phyloP scores from a whole-genome alignment of 2,329 filamentous ascomycete species.

The Aspergillus sclerotialis region DNA sequence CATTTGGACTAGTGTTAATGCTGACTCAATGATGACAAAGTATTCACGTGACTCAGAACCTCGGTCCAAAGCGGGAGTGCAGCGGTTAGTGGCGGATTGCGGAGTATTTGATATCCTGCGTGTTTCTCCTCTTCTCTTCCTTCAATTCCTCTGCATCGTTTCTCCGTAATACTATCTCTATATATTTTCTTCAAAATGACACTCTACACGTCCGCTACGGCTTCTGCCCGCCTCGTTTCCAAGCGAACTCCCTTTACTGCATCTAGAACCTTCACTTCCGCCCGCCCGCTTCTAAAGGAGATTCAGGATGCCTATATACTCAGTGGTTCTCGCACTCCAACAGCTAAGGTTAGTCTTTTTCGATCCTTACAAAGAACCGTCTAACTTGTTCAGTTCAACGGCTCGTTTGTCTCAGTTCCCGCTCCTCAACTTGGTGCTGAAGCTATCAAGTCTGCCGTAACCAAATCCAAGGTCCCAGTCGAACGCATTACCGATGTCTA shows the following conservation, averaged over 20 bases:
- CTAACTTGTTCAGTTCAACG: slow-evolving; percentile 71
- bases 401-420: slow-evolving; percentile 72
- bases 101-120: too few species aligned
- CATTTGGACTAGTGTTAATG: not conserved
- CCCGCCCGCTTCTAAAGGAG: slow-evolving; percentile 50
- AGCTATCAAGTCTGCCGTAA: slow-evolving; percentile 84
- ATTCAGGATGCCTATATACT: slow-evolving; percentile 91
- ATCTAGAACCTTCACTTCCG: slow-evolving; percentile 47
- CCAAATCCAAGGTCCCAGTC: slow-evolving; percentile 74
- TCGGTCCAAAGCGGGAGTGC: slow-evolving; percentile 19
- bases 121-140: slow-evolving; percentile 1
- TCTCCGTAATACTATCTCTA: not conserved
- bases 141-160: not conserved
- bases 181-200: slow-evolving; percentile 14
- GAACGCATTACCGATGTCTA: slow-evolving; percentile 86
- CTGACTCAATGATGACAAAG: slow-evolving; percentile 1
- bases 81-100: slow-evolving; percentile 20
- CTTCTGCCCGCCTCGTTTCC: slow-evolving; percentile 20
- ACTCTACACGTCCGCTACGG: slow-evolving; percentile 17
- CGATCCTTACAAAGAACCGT: not conserved
- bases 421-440: slow-evolving; percentile 84
- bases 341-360: slow-evolving; percentile 60
- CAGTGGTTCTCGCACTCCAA: slow-evolving; percentile 82
- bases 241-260: slow-evolving; percentile 31
- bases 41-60: slow-evolving; percentile 12